These are phyloP conservation scores for Cotoneaster glaucophyllus DNA, from an alignment of 306 rosid genomes.

Conservation along the genomic window DNA sequence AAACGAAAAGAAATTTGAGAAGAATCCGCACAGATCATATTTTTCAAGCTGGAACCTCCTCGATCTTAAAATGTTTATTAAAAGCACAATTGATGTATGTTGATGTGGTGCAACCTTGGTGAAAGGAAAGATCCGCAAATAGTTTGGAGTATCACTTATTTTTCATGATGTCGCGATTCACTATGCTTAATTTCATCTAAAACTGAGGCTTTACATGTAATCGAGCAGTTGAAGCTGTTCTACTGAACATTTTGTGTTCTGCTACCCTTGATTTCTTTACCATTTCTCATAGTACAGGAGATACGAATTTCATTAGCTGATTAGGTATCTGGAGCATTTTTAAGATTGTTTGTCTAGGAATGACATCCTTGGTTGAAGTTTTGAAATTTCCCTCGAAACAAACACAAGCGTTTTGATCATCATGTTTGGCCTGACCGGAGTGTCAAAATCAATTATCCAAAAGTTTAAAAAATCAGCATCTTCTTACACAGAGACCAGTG, in stretches of 20 bases:
- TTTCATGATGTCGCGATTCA: background rate
- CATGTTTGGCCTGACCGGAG: background rate
- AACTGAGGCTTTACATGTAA: background rate
- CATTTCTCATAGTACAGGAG: background rate
- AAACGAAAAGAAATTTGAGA: background rate
- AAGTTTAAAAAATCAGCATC: too few relatives aligned
- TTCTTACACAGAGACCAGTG: background rate
- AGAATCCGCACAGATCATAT: background rate
- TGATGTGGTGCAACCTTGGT: background rate
- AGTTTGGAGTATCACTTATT: background rate
- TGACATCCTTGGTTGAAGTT: background rate
- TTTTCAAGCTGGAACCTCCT: background rate
- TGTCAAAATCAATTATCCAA: background rate
- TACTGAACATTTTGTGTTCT: background rate
- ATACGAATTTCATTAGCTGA: background rate
- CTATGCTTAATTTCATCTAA: background rate
- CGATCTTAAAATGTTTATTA: background rate
- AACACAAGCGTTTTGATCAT: background rate
- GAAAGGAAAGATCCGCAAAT: background rate
- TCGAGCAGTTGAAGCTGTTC: background rate
- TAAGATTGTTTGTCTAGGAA: background rate
- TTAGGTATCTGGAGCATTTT: background rate
- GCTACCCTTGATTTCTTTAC: background rate
- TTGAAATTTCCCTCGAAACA: background rate
- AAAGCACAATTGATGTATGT: background rate